Evolutionary conservation across 2,329 filamentous ascomycete species (phyloP).

Genomic region (Microsporum canis): DNA sequence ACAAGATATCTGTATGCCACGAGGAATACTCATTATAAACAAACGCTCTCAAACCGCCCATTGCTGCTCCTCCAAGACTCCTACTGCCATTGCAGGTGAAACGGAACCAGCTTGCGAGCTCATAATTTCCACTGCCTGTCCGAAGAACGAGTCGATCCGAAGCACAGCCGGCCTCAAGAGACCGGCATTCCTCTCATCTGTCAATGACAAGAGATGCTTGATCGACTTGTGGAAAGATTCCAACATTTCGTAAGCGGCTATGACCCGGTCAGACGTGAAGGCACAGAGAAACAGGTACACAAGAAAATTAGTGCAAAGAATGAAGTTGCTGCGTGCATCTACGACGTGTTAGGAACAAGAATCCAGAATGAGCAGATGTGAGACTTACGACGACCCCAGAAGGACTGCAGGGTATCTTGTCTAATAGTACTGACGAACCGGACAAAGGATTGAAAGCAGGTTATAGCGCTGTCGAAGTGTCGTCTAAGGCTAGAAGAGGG

Average conservation of each 20-base stretch:
- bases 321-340: background rate
- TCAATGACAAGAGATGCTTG: background rate
- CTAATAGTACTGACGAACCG: background rate
- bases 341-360: background rate
- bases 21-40: background rate
- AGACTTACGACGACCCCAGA: background rate
- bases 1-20: background rate
- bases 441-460: background rate
- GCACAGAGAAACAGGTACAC: background rate
- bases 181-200: background rate
- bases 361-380: background rate
- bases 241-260: background rate
- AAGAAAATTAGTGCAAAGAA: background rate
- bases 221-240: background rate
- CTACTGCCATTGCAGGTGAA: background rate
- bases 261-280: background rate
- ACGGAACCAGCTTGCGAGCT: background rate
- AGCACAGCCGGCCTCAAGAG: background rate
- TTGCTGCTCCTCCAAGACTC: background rate
- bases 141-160: conserved; percentile 1
- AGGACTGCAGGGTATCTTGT: background rate
- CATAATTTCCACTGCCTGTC: conserved; percentile 1
- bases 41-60: background rate
- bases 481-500: background rate
- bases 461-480: background rate